phyloP scores from a whole-genome alignment of 129 eudicot genomes.

The Daucus carota region DNA sequence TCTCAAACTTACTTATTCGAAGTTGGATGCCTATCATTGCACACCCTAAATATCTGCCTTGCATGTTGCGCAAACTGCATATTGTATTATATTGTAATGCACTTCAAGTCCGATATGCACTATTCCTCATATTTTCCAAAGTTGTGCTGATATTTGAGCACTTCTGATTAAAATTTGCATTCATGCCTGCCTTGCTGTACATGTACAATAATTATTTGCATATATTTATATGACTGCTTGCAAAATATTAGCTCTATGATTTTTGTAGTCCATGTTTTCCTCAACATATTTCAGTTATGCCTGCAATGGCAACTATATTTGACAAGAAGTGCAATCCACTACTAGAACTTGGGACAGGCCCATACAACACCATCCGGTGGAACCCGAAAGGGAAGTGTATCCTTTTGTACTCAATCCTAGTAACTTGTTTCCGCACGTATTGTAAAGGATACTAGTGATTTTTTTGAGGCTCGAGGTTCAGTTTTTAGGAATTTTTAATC shows the following conservation, averaged over 20 bases:
- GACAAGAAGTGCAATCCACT: conserved; percentile 89
- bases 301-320: conserved; percentile 89
- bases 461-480: background rate
- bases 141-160: background rate
- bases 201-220: background rate
- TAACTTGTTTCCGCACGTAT: background rate
- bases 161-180: background rate
- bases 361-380: conserved; percentile 92
- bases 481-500: no score
- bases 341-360: conserved; percentile 89
- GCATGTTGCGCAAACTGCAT: background rate
- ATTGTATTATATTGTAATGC: background rate
- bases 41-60: background rate
- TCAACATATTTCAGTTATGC: conserved; percentile 73
- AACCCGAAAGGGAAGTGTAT: conserved; percentile 95
- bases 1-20: background rate
- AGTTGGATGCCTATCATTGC: background rate
- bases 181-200: background rate
- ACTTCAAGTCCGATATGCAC: background rate
- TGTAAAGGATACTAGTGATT: background rate
- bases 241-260: background rate
- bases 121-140: background rate
- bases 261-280: conserved; percentile 21
- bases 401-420: conserved; percentile 28
- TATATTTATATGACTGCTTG: background rate